A percentile compares a stretch with the other conserved stretches of the same genome.
Conservation (phyloP, 176 grass and related monocot genomes). For the Oryza coarctata region DNA sequence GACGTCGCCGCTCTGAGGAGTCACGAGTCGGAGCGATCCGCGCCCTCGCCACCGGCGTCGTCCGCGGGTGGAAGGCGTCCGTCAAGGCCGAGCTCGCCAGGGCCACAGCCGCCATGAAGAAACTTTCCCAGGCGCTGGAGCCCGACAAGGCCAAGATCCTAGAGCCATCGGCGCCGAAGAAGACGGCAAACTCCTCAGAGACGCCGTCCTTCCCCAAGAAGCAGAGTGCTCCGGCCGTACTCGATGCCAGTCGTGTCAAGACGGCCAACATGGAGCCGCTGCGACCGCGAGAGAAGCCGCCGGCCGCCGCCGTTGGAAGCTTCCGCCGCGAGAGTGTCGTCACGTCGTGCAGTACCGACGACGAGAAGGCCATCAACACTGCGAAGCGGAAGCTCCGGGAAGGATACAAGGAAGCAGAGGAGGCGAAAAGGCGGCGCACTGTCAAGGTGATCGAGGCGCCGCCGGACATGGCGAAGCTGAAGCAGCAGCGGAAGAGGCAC, state of each 20-base stretch:
- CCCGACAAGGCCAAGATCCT: neutral
- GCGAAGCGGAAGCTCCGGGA: neutral
- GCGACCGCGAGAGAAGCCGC: neutral
- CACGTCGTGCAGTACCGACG: too few relatives aligned
- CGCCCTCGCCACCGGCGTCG: neutral
- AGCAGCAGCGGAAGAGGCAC: neutral
- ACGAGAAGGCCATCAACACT: neutral
- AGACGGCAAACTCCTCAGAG: neutral
- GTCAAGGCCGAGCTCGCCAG: neutral
- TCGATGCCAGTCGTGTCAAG: too few relatives aligned
- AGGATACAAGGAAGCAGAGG: neutral
- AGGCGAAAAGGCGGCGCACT: neutral
- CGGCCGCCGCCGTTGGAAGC: too few relatives aligned
- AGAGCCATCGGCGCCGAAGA: neutral
- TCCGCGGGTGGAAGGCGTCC: neutral
- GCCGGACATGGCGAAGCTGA: neutral
- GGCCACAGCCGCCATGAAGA: neutral
- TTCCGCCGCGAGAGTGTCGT: neutral
- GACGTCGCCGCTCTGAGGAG: neutral
- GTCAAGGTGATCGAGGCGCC: neutral
- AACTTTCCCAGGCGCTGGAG: neutral
- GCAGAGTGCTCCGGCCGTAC: neutral
- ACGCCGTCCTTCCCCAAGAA: neutral
- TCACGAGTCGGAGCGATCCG: conserved; percentile 20
- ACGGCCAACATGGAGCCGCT: neutral